Evolutionary conservation across 192 early-diverging fungal genomes (phyloP), one percentile per base, ranked within the genome.

Genomic region (Gonapodya sp.): DNA sequence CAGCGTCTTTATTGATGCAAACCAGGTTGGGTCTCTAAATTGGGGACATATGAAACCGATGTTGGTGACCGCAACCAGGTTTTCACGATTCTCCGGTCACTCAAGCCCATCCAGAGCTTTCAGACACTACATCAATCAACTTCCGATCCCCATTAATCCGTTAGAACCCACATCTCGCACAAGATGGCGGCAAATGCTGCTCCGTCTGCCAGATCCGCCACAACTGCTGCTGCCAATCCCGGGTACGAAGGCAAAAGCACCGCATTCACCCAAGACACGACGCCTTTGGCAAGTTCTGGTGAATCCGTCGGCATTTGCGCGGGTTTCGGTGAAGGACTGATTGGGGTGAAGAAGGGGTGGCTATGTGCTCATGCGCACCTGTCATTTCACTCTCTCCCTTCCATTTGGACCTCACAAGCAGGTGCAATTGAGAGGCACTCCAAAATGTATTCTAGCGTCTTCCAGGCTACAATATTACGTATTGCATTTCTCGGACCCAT

Each of bases 1-100:
- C 14, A 89, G 86, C 0, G 90, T 86, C 2, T 91, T 89, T 36
- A 91, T 87, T 18, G 89, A 83, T 80, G 95, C 96, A 92, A 99
- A 97, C 95, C 95, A 98, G 73, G 90, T 88, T 24, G 92, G 86
- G 86, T 98, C 96, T 82, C 96, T 97, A 36, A 37, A 36, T 79
- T 34, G 46, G 34, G 83, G 35, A 32, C n/a, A n/a, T n/a, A n/a
- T n/a, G n/a, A n/a, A n/a, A n/a, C n/a, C n/a, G n/a, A n/a, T n/a
- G n/a, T n/a, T n/a, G n/a, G n/a, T n/a, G n/a, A n/a, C n/a, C n/a
- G n/a, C n/a, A n/a, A n/a, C n/a, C n/a, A n/a, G n/a, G n/a, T n/a
- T n/a, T n/a, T n/a, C n/a, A n/a, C n/a, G n/a, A n/a, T n/a, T n/a
- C n/a, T n/a, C n/a, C n/a, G n/a, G n/a, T n/a, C n/a, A n/a, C n/a